These are phyloP conservation scores for Apiotrichum gamsii DNA, from an alignment of 1,284 basidiomycete species.

Conservation along the genomic window DNA sequence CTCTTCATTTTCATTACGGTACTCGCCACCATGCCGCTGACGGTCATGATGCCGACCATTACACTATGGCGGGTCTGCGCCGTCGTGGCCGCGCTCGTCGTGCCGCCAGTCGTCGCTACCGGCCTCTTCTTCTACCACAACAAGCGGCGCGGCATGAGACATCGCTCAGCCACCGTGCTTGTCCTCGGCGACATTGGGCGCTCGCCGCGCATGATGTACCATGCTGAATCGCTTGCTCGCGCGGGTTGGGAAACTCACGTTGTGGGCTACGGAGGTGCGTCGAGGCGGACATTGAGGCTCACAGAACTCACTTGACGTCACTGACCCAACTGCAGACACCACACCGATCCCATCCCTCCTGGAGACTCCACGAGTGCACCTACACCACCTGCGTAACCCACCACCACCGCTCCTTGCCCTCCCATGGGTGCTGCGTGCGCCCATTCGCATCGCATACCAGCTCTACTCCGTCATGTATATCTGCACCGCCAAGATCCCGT, in stretches of 20 bases:
- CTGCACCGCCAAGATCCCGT: constrained; percentile 54
- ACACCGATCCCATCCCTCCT: constrained; percentile 64
- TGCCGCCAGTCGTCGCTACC: constrained; percentile 4
- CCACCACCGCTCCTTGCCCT: constrained; percentile 57
- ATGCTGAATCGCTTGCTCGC: constrained; percentile 83
- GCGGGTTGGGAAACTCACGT: constrained; percentile 72
- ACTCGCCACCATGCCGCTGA: no score
- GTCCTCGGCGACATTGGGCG: constrained; percentile 95
- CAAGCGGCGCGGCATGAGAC: constrained; percentile 17
- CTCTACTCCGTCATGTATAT: constrained; percentile 58
- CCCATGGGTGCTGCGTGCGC: constrained; percentile 67
- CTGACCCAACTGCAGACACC: constrained; percentile 57
- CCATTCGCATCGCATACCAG: constrained; percentile 72
- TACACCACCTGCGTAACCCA: constrained; percentile 62
- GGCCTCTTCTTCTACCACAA: constrained; percentile 9
- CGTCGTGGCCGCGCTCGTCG: not conserved
- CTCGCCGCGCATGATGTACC: constrained; percentile 98
- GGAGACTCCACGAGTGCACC: constrained; percentile 58
- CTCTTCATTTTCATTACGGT: no score
- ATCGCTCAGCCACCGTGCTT: constrained; percentile 66
- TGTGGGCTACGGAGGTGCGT: constrained; percentile 76
- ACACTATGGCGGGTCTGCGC: not conserved
- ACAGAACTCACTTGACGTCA: not conserved
- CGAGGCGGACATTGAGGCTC: not conserved
- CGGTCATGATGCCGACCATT: no score